Base-by-base conservation (phyloP, 768 basidiomycete species). In the Boletus reticuloceps region DNA sequence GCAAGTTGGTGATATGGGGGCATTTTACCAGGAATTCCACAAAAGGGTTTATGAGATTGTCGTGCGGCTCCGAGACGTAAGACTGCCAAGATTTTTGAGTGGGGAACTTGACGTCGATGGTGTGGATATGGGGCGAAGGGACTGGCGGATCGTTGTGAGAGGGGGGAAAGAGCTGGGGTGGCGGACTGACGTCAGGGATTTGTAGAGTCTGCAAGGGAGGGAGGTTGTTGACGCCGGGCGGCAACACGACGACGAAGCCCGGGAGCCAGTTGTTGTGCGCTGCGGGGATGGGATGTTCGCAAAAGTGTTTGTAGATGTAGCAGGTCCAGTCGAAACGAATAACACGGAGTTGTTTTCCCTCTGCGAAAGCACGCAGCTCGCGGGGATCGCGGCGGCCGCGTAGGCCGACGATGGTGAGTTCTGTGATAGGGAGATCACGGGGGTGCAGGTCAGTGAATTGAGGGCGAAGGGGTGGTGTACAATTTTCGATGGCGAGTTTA, bases 251-350 rank as follows among this genome's bases (percentile, higher is more conserved):
- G 46, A 55, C 56, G 40, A 63, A 51, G 14, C 52, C 58, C 17
- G 54, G 64, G 22, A 38, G 50, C 64, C 51, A 59, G 47, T 58
- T 62, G 54, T 54, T 60, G 20, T 37, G 47, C 1, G 44, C 43
- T 2, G 37, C 25, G 1, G 25, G 42, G 14, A 27, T 14, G 22
- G 42, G 50, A 0, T 37, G 43, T 19, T 59, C 56, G 8, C 42
- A 59, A 58, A 62, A 70, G 41, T 62, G 61, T 17, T 66, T 66
- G 61, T 77, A 72, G 17, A 77, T 71, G 42, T 74, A 72, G 19
- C 74, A 74, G 2, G 71, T 74, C 64, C 71, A 75, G 61, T 80
- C 79, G 46, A 80, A 69, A 45, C 72, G 73, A n/a, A 81, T 64
- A n/a, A 69, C 65, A 14, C 69, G 72, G 19, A 81, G 69, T 4